Base-by-base conservation (phyloP, 495 filamentous ascomycete genomes). In the Sordaria brevicollis region DNA sequence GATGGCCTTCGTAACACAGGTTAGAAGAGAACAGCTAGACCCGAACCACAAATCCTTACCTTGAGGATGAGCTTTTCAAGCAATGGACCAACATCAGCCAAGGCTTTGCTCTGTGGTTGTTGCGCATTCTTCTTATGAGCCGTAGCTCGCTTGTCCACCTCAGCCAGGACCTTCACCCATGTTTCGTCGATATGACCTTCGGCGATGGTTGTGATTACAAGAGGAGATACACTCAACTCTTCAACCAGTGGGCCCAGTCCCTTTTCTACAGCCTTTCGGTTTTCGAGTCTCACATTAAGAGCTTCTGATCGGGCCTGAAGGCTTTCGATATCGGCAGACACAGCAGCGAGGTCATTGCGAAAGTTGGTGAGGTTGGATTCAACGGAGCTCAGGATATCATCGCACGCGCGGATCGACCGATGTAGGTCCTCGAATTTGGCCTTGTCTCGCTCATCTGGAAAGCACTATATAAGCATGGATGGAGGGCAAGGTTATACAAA, bases 311-410 rank as follows among this genome's bases (percentile, higher is more conserved):
- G 89, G 36, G 90, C 88, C 78, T 99, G 95, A 19, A 99, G 82
- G 15, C 88, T 92, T 80, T 99, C 96, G 34, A 99, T 99, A 76
- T 99, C 95, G 4, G 92, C 89, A 9, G 95, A 97, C 6, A 99
- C 96, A 2, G 87, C 86, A 4, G 93, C 93, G 15, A 99, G 85
- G 77, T 99, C 95, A 66, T 90, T 91, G 79, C 94, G 93, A 75
- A 99, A 99, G 76, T 90, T 93, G 54, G 92, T 91, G 66, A 99
- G 81, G 76, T 97, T 97, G 19, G 86, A 86, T 80, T 99, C 94
- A 65, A 99, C 94, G 1, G 96, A 96, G 76, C 88, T 91, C 43
- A 97, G 88, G 49, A 99, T 92, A 74, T 96, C 91, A 79, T 99
- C 94, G 77, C 95, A 98, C 35, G 92, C 91, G 78, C 86, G 78